These are phyloP conservation scores for Neurospora tetraspora DNA, from an alignment of 495 filamentous ascomycete species.

Conservation along the genomic window DNA sequence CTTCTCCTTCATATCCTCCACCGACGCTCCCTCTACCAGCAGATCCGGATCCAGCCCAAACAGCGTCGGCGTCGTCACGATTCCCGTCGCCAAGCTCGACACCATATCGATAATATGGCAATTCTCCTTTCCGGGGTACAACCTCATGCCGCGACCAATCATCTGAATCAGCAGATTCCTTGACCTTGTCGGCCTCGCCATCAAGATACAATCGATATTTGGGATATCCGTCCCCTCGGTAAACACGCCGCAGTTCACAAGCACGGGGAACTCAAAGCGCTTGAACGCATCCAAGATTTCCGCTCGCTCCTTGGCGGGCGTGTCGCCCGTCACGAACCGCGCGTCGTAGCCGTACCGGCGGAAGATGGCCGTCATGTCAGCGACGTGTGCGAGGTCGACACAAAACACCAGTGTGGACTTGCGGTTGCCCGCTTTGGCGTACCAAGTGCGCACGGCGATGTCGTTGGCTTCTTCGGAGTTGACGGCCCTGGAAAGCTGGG, in stretches of 20 bases:
- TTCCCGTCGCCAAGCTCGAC: constrained; percentile 63
- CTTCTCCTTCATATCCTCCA: constrained; percentile 45
- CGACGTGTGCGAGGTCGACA: constrained; percentile 75
- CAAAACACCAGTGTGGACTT: constrained; percentile 91
- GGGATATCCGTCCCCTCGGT: constrained; percentile 96
- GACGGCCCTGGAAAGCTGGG: constrained; percentile 64
- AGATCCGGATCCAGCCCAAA: constrained; percentile 89
- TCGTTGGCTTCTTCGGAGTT: constrained; percentile 72
- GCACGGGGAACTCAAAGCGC: constrained; percentile 66
- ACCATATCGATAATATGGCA: constrained; percentile 99
- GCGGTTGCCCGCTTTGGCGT: constrained; percentile 56
- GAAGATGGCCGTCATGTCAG: constrained; percentile 61
- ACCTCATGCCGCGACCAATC: constrained; percentile 88
- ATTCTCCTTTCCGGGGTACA: constrained; percentile 69
- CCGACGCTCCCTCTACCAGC: constrained; percentile 52
- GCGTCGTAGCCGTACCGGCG: constrained; percentile 72
- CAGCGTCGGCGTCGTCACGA: constrained; percentile 82
- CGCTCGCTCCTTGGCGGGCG: constrained; percentile 50
- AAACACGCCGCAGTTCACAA: constrained; percentile 93
- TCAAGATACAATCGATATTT: constrained; percentile 87
- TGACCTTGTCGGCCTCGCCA: constrained; percentile 83
- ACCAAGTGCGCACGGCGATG: constrained; percentile 75
- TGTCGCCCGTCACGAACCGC: constrained; percentile 72
- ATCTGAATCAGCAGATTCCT: constrained; percentile 90
- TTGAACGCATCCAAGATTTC: constrained; percentile 65